Evolutionary conservation across 305 asterid species (phyloP).

Genomic region (Ajuga reptans): DNA sequence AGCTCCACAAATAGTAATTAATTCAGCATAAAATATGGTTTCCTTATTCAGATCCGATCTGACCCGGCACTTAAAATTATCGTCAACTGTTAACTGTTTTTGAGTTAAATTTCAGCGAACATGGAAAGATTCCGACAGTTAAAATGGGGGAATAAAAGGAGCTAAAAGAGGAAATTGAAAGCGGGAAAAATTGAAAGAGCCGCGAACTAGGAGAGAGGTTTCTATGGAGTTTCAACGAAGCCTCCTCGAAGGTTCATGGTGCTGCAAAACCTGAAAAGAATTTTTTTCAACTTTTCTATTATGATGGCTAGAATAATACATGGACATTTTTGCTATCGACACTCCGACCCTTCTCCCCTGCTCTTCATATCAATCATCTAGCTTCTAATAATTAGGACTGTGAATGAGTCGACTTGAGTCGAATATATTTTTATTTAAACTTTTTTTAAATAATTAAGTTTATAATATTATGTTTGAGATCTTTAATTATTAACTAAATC

Average conservation of each 20-base stretch:
- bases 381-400: no score
- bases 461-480: no score
- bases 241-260: conserved; percentile 29
- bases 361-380: no score
- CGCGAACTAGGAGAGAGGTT: conserved; percentile 34
- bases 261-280: neutral
- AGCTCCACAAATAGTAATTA: conserved; percentile 23
- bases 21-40: conserved; percentile 13
- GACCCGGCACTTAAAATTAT: conserved; percentile 34
- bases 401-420: no score
- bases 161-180: conserved; percentile 32
- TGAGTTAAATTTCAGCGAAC: conserved; percentile 1
- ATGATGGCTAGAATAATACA: conserved; percentile 22
- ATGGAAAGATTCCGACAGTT: conserved; percentile 31
- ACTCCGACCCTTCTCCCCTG: no score
- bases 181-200: conserved; percentile 75
- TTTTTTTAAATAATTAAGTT: no score
- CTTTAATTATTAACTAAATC: no score
- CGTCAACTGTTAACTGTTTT: conserved; percentile 7
- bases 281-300: conserved; percentile 14
- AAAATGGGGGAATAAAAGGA: conserved; percentile 29
- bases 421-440: no score
- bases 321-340: conserved; percentile 10
- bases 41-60: conserved; percentile 46
- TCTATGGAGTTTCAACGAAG: conserved; percentile 40